These are phyloP conservation scores for Pichia sp. DNA, from an alignment of 1,139 yeast genomes.

Conservation along the genomic window DNA sequence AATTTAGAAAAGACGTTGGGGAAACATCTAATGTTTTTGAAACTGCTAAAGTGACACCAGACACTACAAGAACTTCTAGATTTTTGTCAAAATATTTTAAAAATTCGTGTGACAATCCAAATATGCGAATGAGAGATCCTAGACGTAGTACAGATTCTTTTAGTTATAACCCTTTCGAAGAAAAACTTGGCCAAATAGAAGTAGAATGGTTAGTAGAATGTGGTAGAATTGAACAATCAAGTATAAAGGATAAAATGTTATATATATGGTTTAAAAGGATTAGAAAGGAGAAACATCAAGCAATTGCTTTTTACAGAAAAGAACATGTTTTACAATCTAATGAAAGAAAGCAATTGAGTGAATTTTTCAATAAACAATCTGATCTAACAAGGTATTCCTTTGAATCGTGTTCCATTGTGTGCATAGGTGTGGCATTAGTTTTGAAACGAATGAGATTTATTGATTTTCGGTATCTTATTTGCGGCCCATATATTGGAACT, in stretches of 20 bases:
- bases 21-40: conserved; percentile 18
- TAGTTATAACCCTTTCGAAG: too few species aligned
- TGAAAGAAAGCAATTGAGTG: conserved; percentile 21
- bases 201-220: too few species aligned
- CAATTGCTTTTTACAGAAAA: conserved; percentile 23
- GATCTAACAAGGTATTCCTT: conserved; percentile 17
- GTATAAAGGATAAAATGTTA: too few species aligned
- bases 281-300: conserved; percentile 19
- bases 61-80: conserved; percentile 20
- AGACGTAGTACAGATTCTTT: conserved; percentile 13
- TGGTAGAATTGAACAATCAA: too few species aligned
- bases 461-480: conserved; percentile 16
- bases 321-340: conserved; percentile 20
- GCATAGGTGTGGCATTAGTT: conserved; percentile 23
- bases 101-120: conserved; percentile 19
- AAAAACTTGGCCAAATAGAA: too few species aligned
- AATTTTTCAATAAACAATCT: conserved; percentile 19
- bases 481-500: conserved; percentile 18
- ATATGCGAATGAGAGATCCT: conserved; percentile 24
- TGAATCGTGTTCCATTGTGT: conserved; percentile 22
- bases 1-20: conserved; percentile 33
- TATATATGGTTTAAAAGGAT: too few species aligned
- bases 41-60: conserved; percentile 21
- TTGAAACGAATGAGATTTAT: conserved; percentile 18
- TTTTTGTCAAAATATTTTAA: conserved; percentile 27